Conservation (phyloP, 106 monocot species). For the Chionographis japonica region DNA sequence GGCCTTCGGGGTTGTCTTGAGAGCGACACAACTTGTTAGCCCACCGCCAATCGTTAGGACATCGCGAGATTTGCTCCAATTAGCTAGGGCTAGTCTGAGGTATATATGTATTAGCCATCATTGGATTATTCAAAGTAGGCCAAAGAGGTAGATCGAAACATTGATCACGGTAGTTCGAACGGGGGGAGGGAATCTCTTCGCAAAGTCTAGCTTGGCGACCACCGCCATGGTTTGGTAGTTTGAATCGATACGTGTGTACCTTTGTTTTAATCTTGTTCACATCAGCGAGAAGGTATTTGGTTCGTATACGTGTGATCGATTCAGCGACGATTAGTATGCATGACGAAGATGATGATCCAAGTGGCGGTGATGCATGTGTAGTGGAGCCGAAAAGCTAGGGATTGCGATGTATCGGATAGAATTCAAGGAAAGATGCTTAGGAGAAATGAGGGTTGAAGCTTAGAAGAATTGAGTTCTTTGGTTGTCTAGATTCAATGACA, state of each 20-base stretch:
- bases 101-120: too few relatives aligned
- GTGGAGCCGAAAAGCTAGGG: conserved; percentile 19
- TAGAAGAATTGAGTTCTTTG: conserved; percentile 2
- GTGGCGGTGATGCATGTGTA: not conserved
- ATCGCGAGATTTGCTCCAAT: too few relatives aligned
- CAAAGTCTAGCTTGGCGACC: too few relatives aligned
- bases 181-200: too few relatives aligned
- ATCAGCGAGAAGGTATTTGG: not conserved
- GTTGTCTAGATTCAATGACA: conserved; percentile 9
- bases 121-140: too few relatives aligned
- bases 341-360: conserved; percentile 4
- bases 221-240: not conserved
- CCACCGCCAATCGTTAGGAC: too few relatives aligned
- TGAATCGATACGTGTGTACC: not conserved
- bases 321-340: not conserved
- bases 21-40: too few relatives aligned
- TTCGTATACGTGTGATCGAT: not conserved
- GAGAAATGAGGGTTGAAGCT: not conserved
- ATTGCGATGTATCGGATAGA: conserved; percentile 11
- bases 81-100: too few relatives aligned
- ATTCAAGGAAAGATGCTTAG: conserved; percentile 1
- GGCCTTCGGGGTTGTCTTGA: too few relatives aligned
- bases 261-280: too few relatives aligned
- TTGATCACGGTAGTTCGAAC: too few relatives aligned
- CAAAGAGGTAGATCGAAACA: too few relatives aligned